Evolutionary conservation across 2,329 filamentous ascomycete genomes (phyloP), one percentile per base, ranked within the genome.

Genomic region (Pestalotiopsis sp.): DNA sequence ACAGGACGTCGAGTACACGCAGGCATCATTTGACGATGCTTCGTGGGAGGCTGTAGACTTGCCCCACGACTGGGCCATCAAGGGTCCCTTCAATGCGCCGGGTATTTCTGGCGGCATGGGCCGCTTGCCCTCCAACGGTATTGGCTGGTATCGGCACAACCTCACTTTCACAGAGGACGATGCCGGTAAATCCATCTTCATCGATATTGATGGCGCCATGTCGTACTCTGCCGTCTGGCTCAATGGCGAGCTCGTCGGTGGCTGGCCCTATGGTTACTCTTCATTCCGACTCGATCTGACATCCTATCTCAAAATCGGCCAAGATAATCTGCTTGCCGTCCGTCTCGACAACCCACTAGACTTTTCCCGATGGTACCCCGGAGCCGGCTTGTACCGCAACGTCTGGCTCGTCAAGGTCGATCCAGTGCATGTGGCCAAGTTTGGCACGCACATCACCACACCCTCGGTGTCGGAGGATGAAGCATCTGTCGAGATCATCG

Each of bases 291-390:
- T 87, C 1, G 82, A 87, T 66, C 77, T 87, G 6, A 87, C 85
- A 0, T 80, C 81, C 0, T 83, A 84, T 67, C 61, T 79, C 4
- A 75, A 77, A 64, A 66, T 71, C 0, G 81, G 79, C 7, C 70
- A 73, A 1, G 75, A 77, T 11, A 85, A 88, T 64, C 68, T 78
- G 36, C 75, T 88, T 0, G 85, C 85, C 1, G 84, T 88, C 49
- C 82, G 86, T 0, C 70, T 88, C 2, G 85, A 88, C 62, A 86
- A 88, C 69, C 78, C 82, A 0, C 52, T 81, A 0, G 79, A 85
- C 17, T 84, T 80, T 1, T 84, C 86, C 2, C 81, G 86, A 2
- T 88, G 85, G 84, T 88, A 88, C 69, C 85, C 86, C 3, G 86
- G 86, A 14, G 86, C 78, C 13, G 86, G 86, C 1, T 77, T 88